Base-by-base conservation (phyloP, 805 yeast species). In the Kodamaea kaohsiungensis region DNA sequence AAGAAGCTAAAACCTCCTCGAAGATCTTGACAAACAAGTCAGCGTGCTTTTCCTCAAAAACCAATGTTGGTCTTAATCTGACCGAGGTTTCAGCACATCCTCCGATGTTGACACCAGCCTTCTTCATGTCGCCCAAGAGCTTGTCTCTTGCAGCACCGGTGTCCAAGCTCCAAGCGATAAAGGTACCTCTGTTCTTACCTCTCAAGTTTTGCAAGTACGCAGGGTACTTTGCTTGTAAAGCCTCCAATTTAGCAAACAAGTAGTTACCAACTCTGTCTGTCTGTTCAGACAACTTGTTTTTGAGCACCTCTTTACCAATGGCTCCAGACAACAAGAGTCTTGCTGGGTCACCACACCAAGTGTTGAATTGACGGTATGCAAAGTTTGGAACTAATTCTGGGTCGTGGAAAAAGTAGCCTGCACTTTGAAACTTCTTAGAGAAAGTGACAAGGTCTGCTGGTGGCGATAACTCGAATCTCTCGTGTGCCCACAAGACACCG, bases 341-440 rank as follows among this genome's bases (percentile, higher is more conserved):
- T 56, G 91, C 87, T 69, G 96, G 92, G 75, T 89, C 96, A 65
- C 96, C 96, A 75, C 93, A 88, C 96, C 96, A 89, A 55, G 96
- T 89, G 84, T 89, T 89, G 82, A 89, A 89, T 79, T 89, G 96
- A 71, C 96, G 84, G 81, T 87, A 89, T n/a, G 96, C 85, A 65
- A 73, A 70, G 71, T 84, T 79, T 65, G 96, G 96, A 61, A 86
- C 79, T 56, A 89, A 73, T 64, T 84, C 86, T 48, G 88, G 85
- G 73, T 86, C 83, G 64, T 82, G 84, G 84, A 85, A 89, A 81
- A 81, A 89, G 81, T 84, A 89, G 56, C 96, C 96, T 43, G 96
- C 96, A 53, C 91, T 81, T 77, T 89, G 96, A 81, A 88, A 88
- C 79, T 89, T 89, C 79, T 89, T 89, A 62, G 93, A 87, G 77